Evolutionary conservation across 169 alveolate genomes (phyloP), one percentile per base, ranked within the genome.

Genomic region (Besnoitia besnoiti): DNA sequence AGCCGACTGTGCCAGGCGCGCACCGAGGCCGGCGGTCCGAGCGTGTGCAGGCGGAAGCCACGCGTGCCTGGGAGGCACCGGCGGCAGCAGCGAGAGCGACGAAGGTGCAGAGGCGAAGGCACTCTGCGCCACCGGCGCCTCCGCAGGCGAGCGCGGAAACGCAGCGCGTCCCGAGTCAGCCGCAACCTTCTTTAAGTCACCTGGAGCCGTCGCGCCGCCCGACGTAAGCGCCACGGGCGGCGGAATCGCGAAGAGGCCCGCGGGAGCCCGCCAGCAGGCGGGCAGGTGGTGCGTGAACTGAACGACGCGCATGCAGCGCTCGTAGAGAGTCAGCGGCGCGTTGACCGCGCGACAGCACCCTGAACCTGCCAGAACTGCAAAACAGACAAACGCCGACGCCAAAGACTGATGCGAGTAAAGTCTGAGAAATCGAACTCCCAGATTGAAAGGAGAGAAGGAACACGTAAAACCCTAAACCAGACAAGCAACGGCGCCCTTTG

Each of bases 211-310:
- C n/a, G n/a, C n/a, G n/a, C n/a, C n/a, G n/a, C n/a, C 30, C 10
- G 62, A 50, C 10, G 62, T 19, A 50, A 19, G 30, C 10, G 62
- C 62, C 10, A 19, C 62, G 21, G 44, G 19, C 14, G 80, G 44
- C 12, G 55, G 61, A 33, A 46, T 8, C 35, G 59, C 55, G 61
- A 44, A 19, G 10, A 14, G 14, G 37, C 84, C 91, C 37, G 49
- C 55, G 21, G 55, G 91, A 44, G 35, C 82, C 30, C 80, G 61
- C 93, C 93, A 89, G 3, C 87, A 40, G 33, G 93, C 77, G 30
- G 93, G 93, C 42, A 89, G 61, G 39, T 62, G 61, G 76, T 89
- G 93, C 2, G 93, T 89, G 42, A 35, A 59, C 37, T 77, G 37
- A 10, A 89, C 89, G 24, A 89, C 75, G 19, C 89, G 89, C 93